Evolutionary conservation across 768 basidiomycete genomes (phyloP).

Genomic region (Tulasnella sp.): DNA sequence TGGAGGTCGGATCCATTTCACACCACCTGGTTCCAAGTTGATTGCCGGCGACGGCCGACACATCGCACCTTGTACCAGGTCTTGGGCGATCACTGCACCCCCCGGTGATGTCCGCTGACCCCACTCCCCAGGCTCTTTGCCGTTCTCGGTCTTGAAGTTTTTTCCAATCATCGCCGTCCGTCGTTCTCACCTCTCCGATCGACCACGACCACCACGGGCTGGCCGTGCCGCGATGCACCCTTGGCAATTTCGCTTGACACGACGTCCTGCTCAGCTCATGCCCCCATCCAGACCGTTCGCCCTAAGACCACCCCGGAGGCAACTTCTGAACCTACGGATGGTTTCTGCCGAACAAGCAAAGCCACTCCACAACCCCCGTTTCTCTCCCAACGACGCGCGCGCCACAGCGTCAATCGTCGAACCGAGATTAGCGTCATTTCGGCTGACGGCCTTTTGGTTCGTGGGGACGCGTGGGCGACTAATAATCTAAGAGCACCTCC

Average conservation of each 20-base stretch:
- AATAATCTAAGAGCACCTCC: too few species aligned
- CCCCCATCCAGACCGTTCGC: too few species aligned
- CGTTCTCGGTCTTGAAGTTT: neutral
- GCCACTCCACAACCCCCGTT: neutral
- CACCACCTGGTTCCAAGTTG: neutral
- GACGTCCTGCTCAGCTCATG: too few species aligned
- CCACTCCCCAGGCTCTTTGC: neutral
- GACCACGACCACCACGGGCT: too few species aligned
- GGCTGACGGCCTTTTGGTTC: neutral
- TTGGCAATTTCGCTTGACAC: too few species aligned
- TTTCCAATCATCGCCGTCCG: too few species aligned
- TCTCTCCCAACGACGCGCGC: neutral
- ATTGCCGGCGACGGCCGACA: neutral
- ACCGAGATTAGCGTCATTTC: neutral
- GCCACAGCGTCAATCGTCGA: neutral
- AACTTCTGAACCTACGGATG: too few species aligned
- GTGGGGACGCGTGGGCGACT: too few species aligned
- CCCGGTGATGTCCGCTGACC: neutral
- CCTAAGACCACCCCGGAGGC: too few species aligned
- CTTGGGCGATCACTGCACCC: neutral
- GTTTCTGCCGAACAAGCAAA: too few species aligned
- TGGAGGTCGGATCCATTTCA: neutral
- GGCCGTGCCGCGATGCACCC: too few species aligned
- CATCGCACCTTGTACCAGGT: neutral
- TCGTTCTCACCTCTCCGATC: too few species aligned